Percentiles rank a stretch among this genome's conserved stretches.
These are phyloP conservation scores for Starmerella floris DNA, from an alignment of 805 yeast species.

Conservation along the genomic window DNA sequence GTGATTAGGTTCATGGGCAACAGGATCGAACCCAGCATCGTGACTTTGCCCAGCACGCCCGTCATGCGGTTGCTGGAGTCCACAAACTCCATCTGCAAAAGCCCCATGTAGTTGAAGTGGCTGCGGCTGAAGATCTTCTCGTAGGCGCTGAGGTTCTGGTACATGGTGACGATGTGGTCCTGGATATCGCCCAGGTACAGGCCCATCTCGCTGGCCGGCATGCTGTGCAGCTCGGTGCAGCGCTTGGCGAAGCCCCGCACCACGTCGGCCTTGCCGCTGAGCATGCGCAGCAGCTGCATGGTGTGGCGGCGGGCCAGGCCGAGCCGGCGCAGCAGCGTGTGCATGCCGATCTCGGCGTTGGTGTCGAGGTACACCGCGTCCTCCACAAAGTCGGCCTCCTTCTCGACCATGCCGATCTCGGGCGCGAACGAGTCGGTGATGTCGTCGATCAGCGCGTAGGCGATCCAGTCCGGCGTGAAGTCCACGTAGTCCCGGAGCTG, in stretches of 20 bases:
- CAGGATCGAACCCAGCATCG: slow-evolving; percentile 76
- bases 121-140: slow-evolving; percentile 89
- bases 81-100: slow-evolving; percentile 83
- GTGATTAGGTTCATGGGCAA: slow-evolving; percentile 84
- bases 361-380: slow-evolving; percentile 67
- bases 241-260: slow-evolving; percentile 91
- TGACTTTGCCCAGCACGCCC: slow-evolving; percentile 75
- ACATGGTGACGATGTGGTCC: slow-evolving; percentile 94
- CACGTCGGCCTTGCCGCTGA: slow-evolving; percentile 91
- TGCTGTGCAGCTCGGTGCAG: slow-evolving; percentile 57
- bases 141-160: slow-evolving; percentile 73
- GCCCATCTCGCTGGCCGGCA: slow-evolving; percentile 82
- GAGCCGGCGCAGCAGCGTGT: slow-evolving; percentile 56
- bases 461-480: slow-evolving; percentile 51
- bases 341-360: slow-evolving; percentile 32
- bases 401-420: slow-evolving; percentile 42
- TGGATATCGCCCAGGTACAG: slow-evolving; percentile 89
- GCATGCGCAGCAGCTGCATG: slow-evolving; percentile 79
- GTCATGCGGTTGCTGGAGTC: slow-evolving; percentile 75
- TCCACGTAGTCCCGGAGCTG: slow-evolving; percentile 49
- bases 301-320: slow-evolving; percentile 85
- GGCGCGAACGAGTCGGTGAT: slow-evolving; percentile 56
- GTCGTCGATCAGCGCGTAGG: slow-evolving; percentile 53
- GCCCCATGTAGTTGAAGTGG: slow-evolving; percentile 86
- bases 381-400: slow-evolving; percentile 54